Conservation (phyloP, 345 rosid species). For the Gossypium anomalum region DNA sequence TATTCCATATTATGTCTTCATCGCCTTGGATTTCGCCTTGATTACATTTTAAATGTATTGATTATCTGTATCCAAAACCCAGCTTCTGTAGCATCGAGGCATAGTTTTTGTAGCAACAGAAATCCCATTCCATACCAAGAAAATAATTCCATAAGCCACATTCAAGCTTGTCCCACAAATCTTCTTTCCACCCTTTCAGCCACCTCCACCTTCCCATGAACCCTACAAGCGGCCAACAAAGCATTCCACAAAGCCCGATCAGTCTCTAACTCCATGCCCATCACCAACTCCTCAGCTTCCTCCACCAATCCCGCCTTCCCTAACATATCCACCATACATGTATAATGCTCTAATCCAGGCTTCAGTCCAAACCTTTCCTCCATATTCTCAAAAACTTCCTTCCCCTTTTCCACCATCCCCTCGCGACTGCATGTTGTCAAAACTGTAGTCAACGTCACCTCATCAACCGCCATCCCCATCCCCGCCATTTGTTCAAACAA, state of each 20-base stretch:
- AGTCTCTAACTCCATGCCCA: conserved; percentile 24
- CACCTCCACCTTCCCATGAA: conserved; percentile 10
- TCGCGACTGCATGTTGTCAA: conserved; percentile 34
- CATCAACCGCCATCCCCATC: conserved; percentile 25
- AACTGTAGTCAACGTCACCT: conserved; percentile 21
- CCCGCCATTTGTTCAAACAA: conserved; percentile 35
- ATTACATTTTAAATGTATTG: neutral
- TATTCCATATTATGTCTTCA: neutral
- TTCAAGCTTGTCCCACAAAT: neutral
- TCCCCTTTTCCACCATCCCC: conserved; percentile 33
- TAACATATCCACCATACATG: conserved; percentile 36
- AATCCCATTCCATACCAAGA: neutral
- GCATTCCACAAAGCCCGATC: conserved; percentile 24
- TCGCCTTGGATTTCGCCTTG: neutral
- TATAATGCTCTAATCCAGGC: conserved; percentile 34
- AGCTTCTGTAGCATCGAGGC: neutral
- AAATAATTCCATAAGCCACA: neutral
- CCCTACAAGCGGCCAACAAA: neutral
- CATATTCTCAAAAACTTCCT: conserved; percentile 27
- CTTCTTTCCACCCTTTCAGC: conserved; percentile 24
- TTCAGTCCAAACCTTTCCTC: conserved; percentile 28
- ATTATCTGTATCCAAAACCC: neutral
- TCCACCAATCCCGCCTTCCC: conserved; percentile 32
- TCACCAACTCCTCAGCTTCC: conserved; percentile 32
- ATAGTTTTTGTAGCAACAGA: neutral